Evolutionary conservation across 106 monocot species (phyloP).

Genomic region (Platanthera zijinensis): DNA sequence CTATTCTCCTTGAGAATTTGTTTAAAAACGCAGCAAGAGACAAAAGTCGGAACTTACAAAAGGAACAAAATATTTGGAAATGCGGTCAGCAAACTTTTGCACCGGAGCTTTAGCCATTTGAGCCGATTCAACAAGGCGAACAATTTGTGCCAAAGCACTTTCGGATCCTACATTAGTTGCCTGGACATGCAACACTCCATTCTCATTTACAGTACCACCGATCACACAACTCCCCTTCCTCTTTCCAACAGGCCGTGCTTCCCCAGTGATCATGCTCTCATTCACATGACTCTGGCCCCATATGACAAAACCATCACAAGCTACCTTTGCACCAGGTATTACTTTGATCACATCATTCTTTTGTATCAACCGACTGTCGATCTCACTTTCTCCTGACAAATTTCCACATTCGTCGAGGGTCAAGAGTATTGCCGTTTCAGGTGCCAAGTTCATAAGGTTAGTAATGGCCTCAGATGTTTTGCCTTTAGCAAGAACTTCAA

Average conservation of each 20-base stretch:
- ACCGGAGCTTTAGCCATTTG: constrained; percentile 95
- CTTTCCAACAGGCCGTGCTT: constrained; percentile 75
- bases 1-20: neutral
- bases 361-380: constrained; percentile 21
- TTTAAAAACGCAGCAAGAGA: neutral
- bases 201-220: constrained; percentile 84
- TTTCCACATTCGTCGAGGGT: constrained; percentile 7
- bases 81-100: constrained; percentile 81
- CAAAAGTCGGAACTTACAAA: constrained; percentile 35
- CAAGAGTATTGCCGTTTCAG: constrained; percentile 19
- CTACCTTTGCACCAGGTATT: constrained; percentile 22
- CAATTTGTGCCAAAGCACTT: constrained; percentile 72
- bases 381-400: constrained; percentile 15
- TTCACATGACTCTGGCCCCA: constrained; percentile 94
- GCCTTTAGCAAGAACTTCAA: constrained; percentile 27
- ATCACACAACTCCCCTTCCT: constrained; percentile 68
- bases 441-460: constrained; percentile 17
- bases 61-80: constrained; percentile 87
- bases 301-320: constrained; percentile 41
- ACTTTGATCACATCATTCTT: constrained; percentile 27
- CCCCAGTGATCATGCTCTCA: constrained; percentile 96
- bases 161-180: constrained; percentile 78
- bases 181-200: constrained; percentile 78
- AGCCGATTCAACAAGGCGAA: constrained; percentile 82
- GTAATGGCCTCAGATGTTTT: constrained; percentile 28